Evolutionary conservation across 2,329 filamentous ascomycete genomes (phyloP), one percentile per base, ranked within the genome.

Genomic region (Aschersonia sp.): DNA sequence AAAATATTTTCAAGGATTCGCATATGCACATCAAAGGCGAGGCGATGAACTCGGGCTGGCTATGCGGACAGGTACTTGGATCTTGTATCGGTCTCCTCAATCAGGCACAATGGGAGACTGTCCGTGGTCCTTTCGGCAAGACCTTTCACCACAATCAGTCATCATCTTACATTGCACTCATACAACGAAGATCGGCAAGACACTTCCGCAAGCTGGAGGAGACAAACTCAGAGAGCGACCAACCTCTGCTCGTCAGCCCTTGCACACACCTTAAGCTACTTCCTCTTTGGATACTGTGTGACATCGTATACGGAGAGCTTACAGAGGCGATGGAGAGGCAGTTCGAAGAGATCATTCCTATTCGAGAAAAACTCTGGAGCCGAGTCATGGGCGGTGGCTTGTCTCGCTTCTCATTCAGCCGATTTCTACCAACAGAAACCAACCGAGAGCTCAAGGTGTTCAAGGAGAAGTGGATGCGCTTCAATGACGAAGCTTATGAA

Each of bases 31-130:
- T 42, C 6, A 51, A 51, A 45, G 50, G 47, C 6, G 43, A 42
- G 2, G 45, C 47, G 9, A 51, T 47, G 31, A 47, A 51, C 7
- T 31, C 47, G 1, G 50, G 50, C 10, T 49, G 45, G 45, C 50
- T 51, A 6, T 47, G 49, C n/a, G 42, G 30, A 10, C 38, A 49
- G 35, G 42, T 51, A 1, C 40, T 51, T 4, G 50, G 50, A n/a
- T 45, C 42, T 7, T 51, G 50, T 40, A 43, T 51, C 5, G 50
- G 50, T 5, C 42, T 51, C 4, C 31, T 51, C 38, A 51, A 43
- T 12, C 41, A 40, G 9, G 44, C 41, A 28, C 29, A 28, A 28
- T 51, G 50, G 50, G 30, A 20, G n/a, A 40, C 46, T 31, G 50
- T 49, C 4, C 32, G 45, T 12, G 47, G 47, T 9, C 5, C 42